Evolutionary conservation across 768 basidiomycete species (phyloP), one percentile per base, ranked within the genome.

Genomic region (Cystofilobasidium capitatum): DNA sequence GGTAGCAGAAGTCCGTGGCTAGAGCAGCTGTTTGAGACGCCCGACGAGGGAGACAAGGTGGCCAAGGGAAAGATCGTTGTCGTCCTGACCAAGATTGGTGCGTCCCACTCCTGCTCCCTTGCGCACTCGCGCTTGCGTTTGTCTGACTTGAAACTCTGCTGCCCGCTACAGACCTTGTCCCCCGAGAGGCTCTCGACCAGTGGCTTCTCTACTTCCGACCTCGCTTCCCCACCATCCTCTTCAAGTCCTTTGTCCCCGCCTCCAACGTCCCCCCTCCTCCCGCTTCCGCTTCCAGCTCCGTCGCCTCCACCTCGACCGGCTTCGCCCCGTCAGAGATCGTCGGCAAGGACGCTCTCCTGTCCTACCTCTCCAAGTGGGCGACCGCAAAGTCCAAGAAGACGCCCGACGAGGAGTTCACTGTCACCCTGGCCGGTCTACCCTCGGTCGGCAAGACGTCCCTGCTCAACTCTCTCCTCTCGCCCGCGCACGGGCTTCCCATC

Each of bases 41-140:
- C 67, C 39, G 71, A 64, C 14, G 76, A 77, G 45, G 76, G 76
- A 40, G 78, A 79, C 51, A 79, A 75, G 51, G 75, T 69, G 45
- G 82, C 76, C 69, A 82, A 82, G 72, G 72, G 70, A 37, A 80
- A 77, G 75, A 77, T 87, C 16, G 71, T 86, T 24, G 77, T 91
- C n/a, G 80, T 93, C 22, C 76, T 96, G 63, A 93, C 88, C 76
- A 96, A 96, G 80, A 86, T 87, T 71, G 91, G 91, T 89, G 72
- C 66, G 86, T 80, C 37, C 26, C 40, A 24, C n/a, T 24, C 36
- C 22, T 67, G 39, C 33, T 20, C 8, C 3, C 10, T 5, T 36
- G 29, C 20, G 17, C 13, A 37, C 20, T 49, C 24, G 45, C 8
- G 45, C 7, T n/a, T n/a, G n/a, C n/a, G n/a, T n/a, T n/a, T 8